Percentiles rank a stretch among this genome's conserved stretches.
Evolutionary conservation across 768 basidiomycete genomes (phyloP).

Genomic region (Boletus speciosus): DNA sequence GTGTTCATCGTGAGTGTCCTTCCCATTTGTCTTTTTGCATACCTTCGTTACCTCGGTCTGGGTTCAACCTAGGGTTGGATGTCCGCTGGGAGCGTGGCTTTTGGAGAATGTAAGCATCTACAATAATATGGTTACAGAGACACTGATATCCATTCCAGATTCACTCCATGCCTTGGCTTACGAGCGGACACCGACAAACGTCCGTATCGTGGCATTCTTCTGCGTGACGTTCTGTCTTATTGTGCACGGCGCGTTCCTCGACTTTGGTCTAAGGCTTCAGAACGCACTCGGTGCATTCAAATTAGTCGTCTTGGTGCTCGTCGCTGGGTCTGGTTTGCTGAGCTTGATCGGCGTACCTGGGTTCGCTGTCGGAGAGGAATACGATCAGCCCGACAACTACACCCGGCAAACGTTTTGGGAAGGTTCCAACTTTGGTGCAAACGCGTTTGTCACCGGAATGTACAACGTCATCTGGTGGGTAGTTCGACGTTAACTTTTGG

Average conservation of each 20-base stretch:
- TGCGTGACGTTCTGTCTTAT: constrained; percentile 56
- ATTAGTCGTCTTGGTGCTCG: constrained; percentile 48
- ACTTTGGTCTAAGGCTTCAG: constrained; percentile 59
- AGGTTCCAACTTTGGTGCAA: constrained; percentile 51
- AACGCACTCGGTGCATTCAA: constrained; percentile 63
- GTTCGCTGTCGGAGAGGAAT: constrained; percentile 47
- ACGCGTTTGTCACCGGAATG: constrained; percentile 60
- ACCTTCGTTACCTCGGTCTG: not conserved
- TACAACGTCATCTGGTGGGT: constrained; percentile 69
- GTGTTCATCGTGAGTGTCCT: constrained; percentile 49
- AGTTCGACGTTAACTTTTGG: not conserved
- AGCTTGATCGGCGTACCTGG: constrained; percentile 48
- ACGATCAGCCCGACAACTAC: constrained; percentile 55
- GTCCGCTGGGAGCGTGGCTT: constrained; percentile 59
- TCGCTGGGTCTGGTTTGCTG: constrained; percentile 53
- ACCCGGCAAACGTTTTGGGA: constrained; percentile 62
- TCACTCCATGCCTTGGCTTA: constrained; percentile 51
- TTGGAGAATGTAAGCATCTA: constrained; percentile 62
- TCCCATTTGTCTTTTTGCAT: not conserved
- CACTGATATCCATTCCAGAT: constrained; percentile 41
- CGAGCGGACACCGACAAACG: constrained; percentile 42
- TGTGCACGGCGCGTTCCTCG: constrained; percentile 52
- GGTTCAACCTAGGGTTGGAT: constrained; percentile 46
- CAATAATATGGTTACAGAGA: not conserved
- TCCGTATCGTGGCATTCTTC: constrained; percentile 51